Conservation (phyloP, 2,329 filamentous ascomycete genomes). For the Diaporthe sp. region DNA sequence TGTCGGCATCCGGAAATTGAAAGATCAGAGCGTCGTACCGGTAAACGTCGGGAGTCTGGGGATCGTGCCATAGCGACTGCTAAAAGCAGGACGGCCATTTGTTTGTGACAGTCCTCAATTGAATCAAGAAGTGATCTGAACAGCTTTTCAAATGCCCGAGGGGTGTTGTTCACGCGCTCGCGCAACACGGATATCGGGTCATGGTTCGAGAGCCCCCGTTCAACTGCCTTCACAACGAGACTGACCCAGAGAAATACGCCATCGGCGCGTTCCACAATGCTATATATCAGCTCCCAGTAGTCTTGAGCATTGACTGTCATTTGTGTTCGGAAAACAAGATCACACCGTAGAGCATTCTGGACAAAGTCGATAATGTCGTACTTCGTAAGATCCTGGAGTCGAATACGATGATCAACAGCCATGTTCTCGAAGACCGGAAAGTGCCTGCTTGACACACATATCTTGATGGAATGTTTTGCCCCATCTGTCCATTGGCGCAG, state of each 20-base stretch:
- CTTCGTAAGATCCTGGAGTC: not conserved
- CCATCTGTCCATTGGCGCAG: not conserved
- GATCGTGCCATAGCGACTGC: not conserved
- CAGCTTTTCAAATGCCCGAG: not conserved
- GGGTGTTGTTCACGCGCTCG: not conserved
- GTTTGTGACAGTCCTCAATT: not conserved
- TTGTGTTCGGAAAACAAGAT: fast-evolving
- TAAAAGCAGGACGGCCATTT: not conserved
- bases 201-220: not conserved
- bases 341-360: not conserved
- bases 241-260: not conserved
- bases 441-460: not conserved
- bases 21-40: no score
- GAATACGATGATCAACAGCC: not conserved
- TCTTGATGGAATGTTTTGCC: not conserved
- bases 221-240: not conserved
- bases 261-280: not conserved
- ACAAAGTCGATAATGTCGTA: not conserved
- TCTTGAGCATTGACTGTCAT: no score
- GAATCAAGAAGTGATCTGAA: not conserved
- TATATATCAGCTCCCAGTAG: not conserved
- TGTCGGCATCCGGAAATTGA: not conserved
- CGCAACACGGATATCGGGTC: not conserved
- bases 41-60: not conserved
- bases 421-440: not conserved